These are phyloP conservation scores for Paraphaeosphaeria sporulosa DNA, from an alignment of 2,329 filamentous ascomycete genomes.

Conservation along the genomic window DNA sequence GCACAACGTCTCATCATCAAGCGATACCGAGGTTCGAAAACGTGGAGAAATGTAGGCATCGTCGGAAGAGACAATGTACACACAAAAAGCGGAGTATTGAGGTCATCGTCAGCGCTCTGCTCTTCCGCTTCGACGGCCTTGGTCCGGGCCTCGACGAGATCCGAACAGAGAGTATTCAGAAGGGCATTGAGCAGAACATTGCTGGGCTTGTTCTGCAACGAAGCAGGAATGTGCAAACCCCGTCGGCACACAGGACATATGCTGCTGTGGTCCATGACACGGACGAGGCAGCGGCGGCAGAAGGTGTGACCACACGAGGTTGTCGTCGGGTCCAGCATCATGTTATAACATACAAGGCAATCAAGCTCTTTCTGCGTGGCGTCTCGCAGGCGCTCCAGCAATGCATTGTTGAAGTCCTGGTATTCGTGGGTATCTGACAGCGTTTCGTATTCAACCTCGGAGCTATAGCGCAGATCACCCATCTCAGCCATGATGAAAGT, in stretches of 20 bases:
- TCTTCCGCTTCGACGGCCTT: constrained; percentile 66
- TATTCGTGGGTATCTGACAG: constrained; percentile 47
- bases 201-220: constrained; percentile 57
- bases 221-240: constrained; percentile 62
- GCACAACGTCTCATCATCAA: constrained; percentile 85
- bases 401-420: constrained; percentile 54
- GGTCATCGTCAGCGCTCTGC: constrained; percentile 61
- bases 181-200: constrained; percentile 72
- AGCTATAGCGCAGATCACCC: constrained; percentile 65
- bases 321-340: constrained; percentile 83
- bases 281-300: constrained; percentile 79
- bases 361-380: constrained; percentile 75
- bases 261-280: constrained; percentile 77
- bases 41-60: constrained; percentile 83
- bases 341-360: constrained; percentile 85
- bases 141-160: constrained; percentile 65
- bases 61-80: constrained; percentile 82
- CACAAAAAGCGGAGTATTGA: constrained; percentile 74
- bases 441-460: constrained; percentile 62
- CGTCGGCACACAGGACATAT: constrained; percentile 84
- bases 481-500: constrained; percentile 71
- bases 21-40: constrained; percentile 92
- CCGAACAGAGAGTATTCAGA: constrained; percentile 72
- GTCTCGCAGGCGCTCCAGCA: constrained; percentile 68
- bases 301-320: constrained; percentile 90